Base-by-base conservation (phyloP, 192 early-diverging fungal species). In the Backusella mclennaniae region DNA sequence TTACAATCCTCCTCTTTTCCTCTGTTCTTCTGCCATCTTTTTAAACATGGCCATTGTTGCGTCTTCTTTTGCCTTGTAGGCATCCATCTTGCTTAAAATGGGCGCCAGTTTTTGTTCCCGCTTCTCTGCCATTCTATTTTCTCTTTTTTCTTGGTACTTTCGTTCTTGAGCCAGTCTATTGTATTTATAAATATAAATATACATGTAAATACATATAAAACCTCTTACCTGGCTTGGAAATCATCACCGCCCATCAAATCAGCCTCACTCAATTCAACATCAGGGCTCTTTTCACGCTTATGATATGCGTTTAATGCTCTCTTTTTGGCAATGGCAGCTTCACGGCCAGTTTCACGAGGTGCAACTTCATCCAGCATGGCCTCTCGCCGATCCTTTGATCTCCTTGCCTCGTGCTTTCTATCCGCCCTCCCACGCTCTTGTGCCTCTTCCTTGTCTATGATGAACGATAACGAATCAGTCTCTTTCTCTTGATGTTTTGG, bases 1-100 rank as follows among this genome's bases (percentile, higher is more conserved):
- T 29, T 63, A 63, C 3, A 63, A 29, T 63, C 56, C 82, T 38
- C 79, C 79, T 17, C 74, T 67, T 46, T 76, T 76, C 39, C 66
- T 78, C 19, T 84, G 83, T 71, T 90, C 82, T 80, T 87, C 85
- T 14, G 94, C 94, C 88, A 95, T 88, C 63, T 88, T 85, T 31
- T 85, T 83, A 46, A 94, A 86, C 87, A 91, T 88, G 46, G 85
- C 91, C 49, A 95, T 81, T 2, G 93, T 94, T n/a, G 78, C 85
- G 29, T 88, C 87, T 75, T 95, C 93, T 78, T 93, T 95, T 38
- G 89, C 85, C 46, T 85, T 73, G 73, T 85, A 90, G 42, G 86
- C 89, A 35, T 74, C 75, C 11, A 87, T 71, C 56, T 85, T 85
- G 1, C 81, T 85, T 21, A 83, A 75, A 69, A 89, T 71, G 11